Evolutionary conservation across 2,329 filamentous ascomycete species (phyloP).

Genomic region (Alternaria panax): DNA sequence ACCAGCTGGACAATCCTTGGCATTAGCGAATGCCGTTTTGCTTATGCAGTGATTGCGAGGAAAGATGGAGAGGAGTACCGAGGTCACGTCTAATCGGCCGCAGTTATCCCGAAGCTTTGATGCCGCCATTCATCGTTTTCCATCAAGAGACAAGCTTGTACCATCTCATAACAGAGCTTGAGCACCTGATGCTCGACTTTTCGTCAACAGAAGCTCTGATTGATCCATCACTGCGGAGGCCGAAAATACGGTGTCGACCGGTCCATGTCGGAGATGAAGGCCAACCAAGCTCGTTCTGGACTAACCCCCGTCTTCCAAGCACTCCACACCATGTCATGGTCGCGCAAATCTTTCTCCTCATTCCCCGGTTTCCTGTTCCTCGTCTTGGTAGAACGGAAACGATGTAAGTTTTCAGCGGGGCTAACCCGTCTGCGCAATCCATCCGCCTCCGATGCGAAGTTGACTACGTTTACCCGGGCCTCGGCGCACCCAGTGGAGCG

Average conservation of each 20-base stretch:
- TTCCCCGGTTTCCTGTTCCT: constrained; percentile 7
- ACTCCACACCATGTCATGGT: constrained; percentile 5
- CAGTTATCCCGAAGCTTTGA: neutral
- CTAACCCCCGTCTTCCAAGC: neutral
- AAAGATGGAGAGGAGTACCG: neutral
- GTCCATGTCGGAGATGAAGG: neutral
- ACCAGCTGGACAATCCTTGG: neutral
- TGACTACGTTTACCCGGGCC: constrained; percentile 15
- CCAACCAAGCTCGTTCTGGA: neutral
- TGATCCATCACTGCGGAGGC: neutral
- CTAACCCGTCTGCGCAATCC: constrained; percentile 17
- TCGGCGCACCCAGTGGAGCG: constrained; percentile 14
- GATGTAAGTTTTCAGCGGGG: neutral
- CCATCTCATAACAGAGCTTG: neutral
- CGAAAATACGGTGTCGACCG: constrained; percentile 1
- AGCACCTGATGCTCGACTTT: neutral
- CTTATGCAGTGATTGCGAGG: neutral
- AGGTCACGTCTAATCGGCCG: neutral
- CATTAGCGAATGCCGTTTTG: neutral
- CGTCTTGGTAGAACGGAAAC: neutral
- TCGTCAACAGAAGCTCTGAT: neutral
- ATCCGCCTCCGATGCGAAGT: constrained; percentile 12
- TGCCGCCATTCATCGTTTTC: neutral
- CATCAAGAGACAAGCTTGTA: neutral
- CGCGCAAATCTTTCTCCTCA: neutral